Conservation (phyloP, 75 land plant species). For the Cunninghamia lanceolata region DNA sequence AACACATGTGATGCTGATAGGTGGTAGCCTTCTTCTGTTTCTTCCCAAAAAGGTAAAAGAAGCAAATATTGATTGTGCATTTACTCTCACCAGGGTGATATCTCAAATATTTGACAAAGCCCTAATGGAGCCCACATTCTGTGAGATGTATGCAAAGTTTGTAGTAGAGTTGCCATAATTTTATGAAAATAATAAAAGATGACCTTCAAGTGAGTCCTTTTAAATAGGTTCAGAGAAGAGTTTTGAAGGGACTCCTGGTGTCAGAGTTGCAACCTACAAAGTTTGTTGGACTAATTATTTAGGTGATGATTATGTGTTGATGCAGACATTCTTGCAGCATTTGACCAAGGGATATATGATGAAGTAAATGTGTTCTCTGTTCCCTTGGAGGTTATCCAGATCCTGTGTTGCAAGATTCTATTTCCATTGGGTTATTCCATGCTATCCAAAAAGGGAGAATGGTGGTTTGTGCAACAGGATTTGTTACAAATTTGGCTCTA, state of each 20-base stretch:
- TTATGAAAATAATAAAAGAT: slow-evolving; percentile 66
- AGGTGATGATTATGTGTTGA: slow-evolving; percentile 29
- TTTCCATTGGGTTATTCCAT: slow-evolving; percentile 42
- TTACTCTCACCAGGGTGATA: slow-evolving; percentile 85
- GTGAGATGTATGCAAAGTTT: slow-evolving; percentile 98
- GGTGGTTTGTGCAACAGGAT: slow-evolving; percentile 41
- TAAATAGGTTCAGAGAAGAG: slow-evolving; percentile 95
- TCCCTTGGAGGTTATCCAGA: slow-evolving; percentile 20
- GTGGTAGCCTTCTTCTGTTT: slow-evolving; percentile 68
- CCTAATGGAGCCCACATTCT: slow-evolving; percentile 94
- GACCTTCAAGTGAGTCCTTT: slow-evolving; percentile 85
- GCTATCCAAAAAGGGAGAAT: too few species aligned
- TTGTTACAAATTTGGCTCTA: slow-evolving; percentile 36
- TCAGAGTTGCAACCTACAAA: slow-evolving; percentile 66
- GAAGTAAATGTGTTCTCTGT: slow-evolving; percentile 60
- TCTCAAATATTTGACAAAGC: slow-evolving; percentile 99
- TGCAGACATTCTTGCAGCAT: slow-evolving; percentile 67
- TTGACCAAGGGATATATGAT: slow-evolving; percentile 59
- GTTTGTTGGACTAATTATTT: slow-evolving; percentile 53
- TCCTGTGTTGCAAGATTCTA: neutral
- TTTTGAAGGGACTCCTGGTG: slow-evolving; percentile 79
- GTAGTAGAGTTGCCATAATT: slow-evolving; percentile 82
- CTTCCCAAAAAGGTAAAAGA: slow-evolving; percentile 81
- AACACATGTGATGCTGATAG: slow-evolving; percentile 69
- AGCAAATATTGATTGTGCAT: slow-evolving; percentile 76